Base-by-base conservation (phyloP, 2,329 filamentous ascomycete genomes). In the Emericellopsis cladophorae region DNA sequence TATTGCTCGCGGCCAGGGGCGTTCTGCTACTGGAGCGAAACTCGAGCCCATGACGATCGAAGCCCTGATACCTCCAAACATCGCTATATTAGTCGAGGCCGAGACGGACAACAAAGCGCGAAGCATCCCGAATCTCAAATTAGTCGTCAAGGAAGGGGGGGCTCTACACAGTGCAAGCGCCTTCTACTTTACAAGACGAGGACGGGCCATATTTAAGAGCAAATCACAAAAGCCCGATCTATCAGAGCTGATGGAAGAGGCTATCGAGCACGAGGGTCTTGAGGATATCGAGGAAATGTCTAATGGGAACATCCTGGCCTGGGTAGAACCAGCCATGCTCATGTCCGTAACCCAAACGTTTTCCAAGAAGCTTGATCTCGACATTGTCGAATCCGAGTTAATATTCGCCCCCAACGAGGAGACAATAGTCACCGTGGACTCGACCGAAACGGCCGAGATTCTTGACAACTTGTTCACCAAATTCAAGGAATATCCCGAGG, bases 1-100 rank as follows among this genome's bases (percentile, higher is more conserved):
- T 41, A 81, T 98, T 48, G 84, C 87, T 12, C 80, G 88, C 37
- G 92, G 92, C 2, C 89, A 95, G 57, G 90, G 92, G 34, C 74
- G 81, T 47, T 89, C 88, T 21, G 63, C 78, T 2, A 74, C 74
- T 5, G 92, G 92, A 40, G 74, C 75, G 14, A 70, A 77, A 12
- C 75, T 96, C n/a, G 89, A 95, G 56, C 68, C 66, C 29, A 60
- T 92, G 40, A 83, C 79, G 1, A 70, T 94, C 40, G 90, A 96
- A 66, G 80, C 79, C 22, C 83, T 95, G 49, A 64, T 93, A 45
- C 84, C 85, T 2, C 76, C 81, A 3, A 78, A 81, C 26, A 74
- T 88, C 2, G 87, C 85, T 10, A 67, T 90, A 6, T 79, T 96
- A 10, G 74, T 95, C 54, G 88, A 95, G 51, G 79, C 82, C 51